Evolutionary conservation across 2,329 filamentous ascomycete genomes (phyloP).

Genomic region (Alternaria consortialis): DNA sequence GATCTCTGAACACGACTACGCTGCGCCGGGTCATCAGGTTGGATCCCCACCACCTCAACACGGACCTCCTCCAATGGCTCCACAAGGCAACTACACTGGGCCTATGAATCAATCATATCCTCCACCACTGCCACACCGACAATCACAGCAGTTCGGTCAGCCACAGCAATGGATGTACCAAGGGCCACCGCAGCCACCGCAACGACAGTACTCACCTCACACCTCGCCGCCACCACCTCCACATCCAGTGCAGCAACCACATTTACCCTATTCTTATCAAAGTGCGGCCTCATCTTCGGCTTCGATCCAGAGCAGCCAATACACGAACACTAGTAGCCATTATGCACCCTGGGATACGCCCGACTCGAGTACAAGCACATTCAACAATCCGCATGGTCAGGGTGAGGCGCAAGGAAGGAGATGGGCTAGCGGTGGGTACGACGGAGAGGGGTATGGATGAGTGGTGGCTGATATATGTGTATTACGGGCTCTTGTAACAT

Average conservation of each 20-base stretch:
- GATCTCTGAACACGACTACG: slow-evolving; percentile 12
- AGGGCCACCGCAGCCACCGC: background rate
- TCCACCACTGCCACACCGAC: slow-evolving; percentile 5
- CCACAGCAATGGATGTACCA: background rate
- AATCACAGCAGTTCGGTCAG: slow-evolving; percentile 8
- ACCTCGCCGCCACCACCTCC: slow-evolving; percentile 7
- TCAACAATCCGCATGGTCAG: background rate
- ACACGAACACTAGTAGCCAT: slow-evolving; percentile 7
- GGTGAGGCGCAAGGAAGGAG: slow-evolving; percentile 8
- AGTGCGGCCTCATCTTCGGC: slow-evolving; percentile 7
- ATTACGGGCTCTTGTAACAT: background rate
- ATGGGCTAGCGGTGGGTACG: slow-evolving; percentile 21
- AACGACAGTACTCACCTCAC: slow-evolving; percentile 11
- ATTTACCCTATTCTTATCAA: slow-evolving; percentile 4
- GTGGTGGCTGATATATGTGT: no score
- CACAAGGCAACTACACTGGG: background rate
- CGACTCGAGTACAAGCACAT: slow-evolving; percentile 3
- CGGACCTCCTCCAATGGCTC: background rate
- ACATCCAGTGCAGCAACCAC: background rate
- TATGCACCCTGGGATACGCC: slow-evolving; percentile 16
- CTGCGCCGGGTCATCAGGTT: background rate
- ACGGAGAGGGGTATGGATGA: slow-evolving; percentile 21
- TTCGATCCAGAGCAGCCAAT: slow-evolving; percentile 22
- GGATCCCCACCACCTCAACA: background rate
- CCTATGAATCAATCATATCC: slow-evolving; percentile 3